Conservation (phyloP, 176 grass and related monocot genomes). For the Carex kokanica region DNA sequence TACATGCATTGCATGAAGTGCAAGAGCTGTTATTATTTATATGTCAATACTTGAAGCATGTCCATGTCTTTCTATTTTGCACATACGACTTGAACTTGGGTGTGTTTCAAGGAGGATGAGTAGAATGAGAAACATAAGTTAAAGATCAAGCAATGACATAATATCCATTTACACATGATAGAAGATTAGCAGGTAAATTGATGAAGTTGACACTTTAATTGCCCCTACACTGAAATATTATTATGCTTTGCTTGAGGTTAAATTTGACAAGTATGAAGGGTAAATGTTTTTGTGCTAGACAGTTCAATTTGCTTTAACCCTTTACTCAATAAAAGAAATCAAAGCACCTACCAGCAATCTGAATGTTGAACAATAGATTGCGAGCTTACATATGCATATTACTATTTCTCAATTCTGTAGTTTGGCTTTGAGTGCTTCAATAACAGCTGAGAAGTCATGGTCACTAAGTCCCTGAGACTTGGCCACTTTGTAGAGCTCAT, state of each 20-base stretch:
- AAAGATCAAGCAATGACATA: background rate
- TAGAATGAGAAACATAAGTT: background rate
- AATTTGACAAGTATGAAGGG: background rate
- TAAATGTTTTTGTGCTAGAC: background rate
- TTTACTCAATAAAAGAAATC: background rate
- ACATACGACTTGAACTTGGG: background rate
- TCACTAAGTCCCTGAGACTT: constrained; percentile 64
- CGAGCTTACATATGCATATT: constrained; percentile 1
- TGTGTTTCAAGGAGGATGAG: background rate
- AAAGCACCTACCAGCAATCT: background rate
- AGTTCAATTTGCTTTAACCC: background rate
- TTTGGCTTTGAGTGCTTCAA: constrained; percentile 65
- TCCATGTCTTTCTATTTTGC: background rate
- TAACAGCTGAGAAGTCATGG: constrained; percentile 75
- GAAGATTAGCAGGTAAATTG: background rate
- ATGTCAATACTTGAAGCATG: background rate
- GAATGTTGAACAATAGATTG: background rate
- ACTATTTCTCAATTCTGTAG: constrained; percentile 24
- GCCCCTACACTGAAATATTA: background rate
- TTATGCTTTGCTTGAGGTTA: background rate
- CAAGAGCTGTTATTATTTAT: background rate
- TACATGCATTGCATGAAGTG: background rate
- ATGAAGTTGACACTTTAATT: background rate
- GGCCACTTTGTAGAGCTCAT: constrained; percentile 83
- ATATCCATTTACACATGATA: background rate